Evolutionary conservation across 2,329 filamentous ascomycete species (phyloP), one percentile per base, ranked within the genome.

Genomic region (Colletotrichum noveboracense): DNA sequence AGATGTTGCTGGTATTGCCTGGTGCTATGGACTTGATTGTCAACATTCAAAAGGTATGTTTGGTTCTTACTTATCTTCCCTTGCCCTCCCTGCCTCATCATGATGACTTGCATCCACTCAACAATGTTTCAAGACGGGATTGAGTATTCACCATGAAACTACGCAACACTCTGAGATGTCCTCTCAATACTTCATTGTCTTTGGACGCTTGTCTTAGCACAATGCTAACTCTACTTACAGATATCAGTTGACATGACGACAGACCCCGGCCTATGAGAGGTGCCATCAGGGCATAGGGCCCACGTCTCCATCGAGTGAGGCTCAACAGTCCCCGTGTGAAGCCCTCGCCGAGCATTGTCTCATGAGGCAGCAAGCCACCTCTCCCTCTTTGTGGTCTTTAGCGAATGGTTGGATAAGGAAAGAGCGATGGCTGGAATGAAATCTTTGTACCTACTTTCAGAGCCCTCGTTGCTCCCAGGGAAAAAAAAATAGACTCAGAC

Each of bases 51-150:
- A 60, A 65, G 62, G 74, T 76, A 69, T 6, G 74, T 66, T 24
- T n/a, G 10, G 8, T 48, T 36, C 3, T 16, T 30, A n/a, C 3
- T 13, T 3, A 16, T 43, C 21, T 28, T 21, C 0, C 24, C 26
- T 3, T 34, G 10, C 13, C 30, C 21, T 30, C 21, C 26, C 18
- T n/a, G 43, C 43, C n/a, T 26, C 28, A 48, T 13, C 55, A 55
- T 78, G 77, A 80, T 78, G 76, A 79, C 36, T 67, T 69, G 48
- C 52, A 60, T 75, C 74, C 68, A 36, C 66, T 67, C 70, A 79
- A 78, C 74, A 74, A 84, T 85, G 83, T 84, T 85, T 84, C 82
- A 84, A 84, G 83, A 85, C 83, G 82, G 81, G 82, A 82, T 82
- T 85, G 82, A 83, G 79, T 66, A 26, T 78, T 71, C 73, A 79